phyloP scores from a whole-genome alignment of 441 rosid species.

The Erodium texanum region DNA sequence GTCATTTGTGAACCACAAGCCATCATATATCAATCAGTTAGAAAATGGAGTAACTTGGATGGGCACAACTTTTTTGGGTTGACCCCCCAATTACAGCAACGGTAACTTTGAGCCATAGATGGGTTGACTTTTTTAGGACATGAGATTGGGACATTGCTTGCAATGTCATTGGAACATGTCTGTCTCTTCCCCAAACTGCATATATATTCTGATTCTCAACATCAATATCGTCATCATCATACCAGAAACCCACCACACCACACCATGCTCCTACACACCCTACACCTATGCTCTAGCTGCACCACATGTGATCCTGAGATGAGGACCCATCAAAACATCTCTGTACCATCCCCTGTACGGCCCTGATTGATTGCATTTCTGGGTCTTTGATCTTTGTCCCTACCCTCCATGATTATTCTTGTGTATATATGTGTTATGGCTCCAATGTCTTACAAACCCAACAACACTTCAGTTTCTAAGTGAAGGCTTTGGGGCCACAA shows the following conservation, averaged over 20 bases:
- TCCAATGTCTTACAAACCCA: no score
- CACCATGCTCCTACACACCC: neutral
- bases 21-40: neutral
- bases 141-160: neutral
- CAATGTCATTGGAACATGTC: neutral
- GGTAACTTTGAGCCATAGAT: neutral
- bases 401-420: neutral
- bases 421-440: no score
- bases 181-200: slow-evolving; percentile 1
- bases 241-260: neutral
- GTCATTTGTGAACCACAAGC: neutral
- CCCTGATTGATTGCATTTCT: neutral
- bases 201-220: neutral
- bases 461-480: no score
- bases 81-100: neutral
- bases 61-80: neutral
- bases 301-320: neutral
- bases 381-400: neutral
- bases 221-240: neutral
- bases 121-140: neutral
- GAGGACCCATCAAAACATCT: neutral
- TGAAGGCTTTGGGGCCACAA: no score
- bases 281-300: neutral
- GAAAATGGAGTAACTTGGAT: neutral
- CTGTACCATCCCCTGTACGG: neutral